Evolutionary conservation across 192 early-diverging fungal genomes (phyloP).

Genomic region (Coemansia sp.): DNA sequence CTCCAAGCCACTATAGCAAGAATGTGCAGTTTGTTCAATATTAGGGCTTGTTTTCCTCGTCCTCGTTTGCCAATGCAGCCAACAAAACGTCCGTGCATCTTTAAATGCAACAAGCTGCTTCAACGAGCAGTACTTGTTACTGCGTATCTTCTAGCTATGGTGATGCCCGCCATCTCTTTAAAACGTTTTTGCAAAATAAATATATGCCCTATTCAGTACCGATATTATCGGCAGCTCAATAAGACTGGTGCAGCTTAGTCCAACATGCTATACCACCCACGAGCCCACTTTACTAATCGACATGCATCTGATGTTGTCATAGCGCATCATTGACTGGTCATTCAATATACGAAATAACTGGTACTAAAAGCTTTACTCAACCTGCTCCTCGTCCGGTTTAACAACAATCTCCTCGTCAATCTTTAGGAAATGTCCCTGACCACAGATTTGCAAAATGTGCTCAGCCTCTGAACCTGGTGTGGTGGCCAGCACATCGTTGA

Average conservation of each 20-base stretch:
- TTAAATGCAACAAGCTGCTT: constrained; percentile 7
- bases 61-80: constrained; percentile 8
- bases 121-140: constrained; percentile 1
- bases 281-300: neutral
- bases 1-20: neutral
- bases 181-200: neutral
- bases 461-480: constrained; percentile 74
- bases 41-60: neutral
- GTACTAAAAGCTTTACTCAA: neutral
- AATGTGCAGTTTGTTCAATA: neutral
- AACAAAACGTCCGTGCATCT: constrained; percentile 4
- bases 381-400: constrained; percentile 37
- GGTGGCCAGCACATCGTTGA: constrained; percentile 77
- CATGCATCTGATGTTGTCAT: neutral
- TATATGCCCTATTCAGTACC: neutral
- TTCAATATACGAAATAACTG: neutral
- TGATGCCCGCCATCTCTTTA: neutral
- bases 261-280: neutral
- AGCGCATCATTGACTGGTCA: neutral
- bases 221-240: neutral
- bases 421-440: constrained; percentile 67
- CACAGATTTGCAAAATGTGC: constrained; percentile 70
- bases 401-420: constrained; percentile 50
- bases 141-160: neutral
- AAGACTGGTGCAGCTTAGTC: neutral